Base-by-base conservation (phyloP, 2,329 filamentous ascomycete species). In the Phaeophleospora eucalypticola region DNA sequence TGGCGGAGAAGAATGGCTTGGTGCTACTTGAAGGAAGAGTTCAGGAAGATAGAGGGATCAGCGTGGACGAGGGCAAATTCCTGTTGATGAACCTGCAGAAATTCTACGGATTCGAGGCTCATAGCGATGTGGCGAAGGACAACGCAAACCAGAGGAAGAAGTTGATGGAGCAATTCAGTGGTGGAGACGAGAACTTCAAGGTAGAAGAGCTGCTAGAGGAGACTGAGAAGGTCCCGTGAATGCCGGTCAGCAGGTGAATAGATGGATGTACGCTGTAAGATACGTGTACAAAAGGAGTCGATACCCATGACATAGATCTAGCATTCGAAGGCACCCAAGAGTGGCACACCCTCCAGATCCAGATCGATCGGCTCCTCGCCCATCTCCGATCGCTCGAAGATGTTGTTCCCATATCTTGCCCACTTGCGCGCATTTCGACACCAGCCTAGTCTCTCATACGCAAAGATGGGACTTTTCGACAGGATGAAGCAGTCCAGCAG, bases 41-140 rank as follows among this genome's bases (percentile, higher is more conserved):
- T 12, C 75, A 87, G 44, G 82, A 89, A 50, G 84, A 84, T 21
- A 75, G 83, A 10, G 90, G 91, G 3, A 81, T 95, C 4, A 83
- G 76, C 53, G 78, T 87, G 0, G 81, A 89, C 43, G 86, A 95
- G 64, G 90, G 86, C n/a, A 84, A 83, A 68, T 96, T 87, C 84
- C 71, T 98, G 59, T 75, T 95, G 41, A 87, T 96, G 81, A 93
- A 89, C 59, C 72, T 98, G 71, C 93, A 98, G 74, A 83, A 89
- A 63, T 98, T 98, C 68, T 98, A 98, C 64, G 78, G 69, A 49
- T 72, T 67, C 81, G 84, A 15, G 80, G 81, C 53, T 73, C 68
- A 64, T 45, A 73, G 55, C 67, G 71, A n/a, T 54, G 83, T 84
- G 68, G 81, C 78, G 61, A 77, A 78, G 68, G 67, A 96, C 64